Evolutionary conservation across 345 rosid genomes (phyloP).

Genomic region (Eucalyptus coolabah): DNA sequence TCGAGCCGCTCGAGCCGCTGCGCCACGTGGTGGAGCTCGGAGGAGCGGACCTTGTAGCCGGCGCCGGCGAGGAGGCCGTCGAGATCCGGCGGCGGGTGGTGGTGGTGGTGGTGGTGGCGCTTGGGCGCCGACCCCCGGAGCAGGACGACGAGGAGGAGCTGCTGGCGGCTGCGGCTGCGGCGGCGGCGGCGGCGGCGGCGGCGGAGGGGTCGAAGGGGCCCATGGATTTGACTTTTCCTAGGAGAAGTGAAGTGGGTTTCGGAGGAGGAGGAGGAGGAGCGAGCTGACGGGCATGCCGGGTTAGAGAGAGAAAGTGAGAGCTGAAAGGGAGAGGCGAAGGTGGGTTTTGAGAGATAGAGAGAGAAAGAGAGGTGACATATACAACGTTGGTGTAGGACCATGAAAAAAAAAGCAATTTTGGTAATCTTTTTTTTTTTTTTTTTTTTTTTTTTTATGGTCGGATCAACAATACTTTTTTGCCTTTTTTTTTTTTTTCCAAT

Average conservation of each 20-base stretch:
- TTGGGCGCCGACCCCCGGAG: constrained; percentile 14
- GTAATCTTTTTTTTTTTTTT: background rate
- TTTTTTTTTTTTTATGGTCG: too few relatives aligned
- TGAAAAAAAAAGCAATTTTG: background rate
- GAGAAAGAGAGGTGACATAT: background rate
- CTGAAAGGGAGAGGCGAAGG: background rate
- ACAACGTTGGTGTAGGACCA: background rate
- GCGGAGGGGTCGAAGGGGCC: constrained; percentile 12
- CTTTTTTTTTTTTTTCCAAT: background rate
- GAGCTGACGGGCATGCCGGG: background rate
- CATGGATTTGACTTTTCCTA: constrained; percentile 1
- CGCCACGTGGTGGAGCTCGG: constrained; percentile 49
- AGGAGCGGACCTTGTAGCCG: constrained; percentile 50
- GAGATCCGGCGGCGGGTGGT: constrained; percentile 15
- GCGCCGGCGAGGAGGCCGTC: constrained; percentile 52
- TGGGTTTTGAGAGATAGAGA: background rate
- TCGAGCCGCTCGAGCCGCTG: constrained; percentile 53
- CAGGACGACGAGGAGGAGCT: constrained; percentile 10
- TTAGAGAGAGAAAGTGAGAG: background rate
- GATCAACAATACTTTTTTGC: background rate
- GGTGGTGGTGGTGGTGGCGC: constrained; percentile 2
- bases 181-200: constrained; percentile 1
- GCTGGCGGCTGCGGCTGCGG: background rate
- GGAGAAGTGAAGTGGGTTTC: background rate
- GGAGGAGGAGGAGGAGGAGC: background rate